These are phyloP conservation scores for Pterocarpus macrocarpus DNA, from an alignment of 306 rosid genomes.

Conservation along the genomic window DNA sequence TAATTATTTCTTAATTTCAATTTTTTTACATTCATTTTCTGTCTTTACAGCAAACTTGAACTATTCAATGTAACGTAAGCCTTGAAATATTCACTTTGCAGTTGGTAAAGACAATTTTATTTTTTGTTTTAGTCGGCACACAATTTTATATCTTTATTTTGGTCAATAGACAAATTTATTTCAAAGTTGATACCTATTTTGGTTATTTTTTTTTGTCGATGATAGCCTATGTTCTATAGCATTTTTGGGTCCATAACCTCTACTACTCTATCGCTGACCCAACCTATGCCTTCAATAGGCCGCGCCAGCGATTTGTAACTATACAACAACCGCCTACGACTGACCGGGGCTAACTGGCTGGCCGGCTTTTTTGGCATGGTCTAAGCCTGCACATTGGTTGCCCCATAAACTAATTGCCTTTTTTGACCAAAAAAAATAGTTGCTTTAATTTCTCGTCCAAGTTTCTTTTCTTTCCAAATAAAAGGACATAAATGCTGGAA, in stretches of 20 bases:
- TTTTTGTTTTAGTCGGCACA: no score
- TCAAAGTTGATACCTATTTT: no score
- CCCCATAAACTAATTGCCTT: not conserved
- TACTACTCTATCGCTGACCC: no score
- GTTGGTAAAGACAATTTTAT: not conserved
- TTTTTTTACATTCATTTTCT: not conserved
- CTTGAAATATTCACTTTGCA: not conserved
- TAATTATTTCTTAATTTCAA: not conserved
- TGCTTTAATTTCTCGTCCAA: not conserved
- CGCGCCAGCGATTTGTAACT: not conserved
- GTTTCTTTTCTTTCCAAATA: not conserved
- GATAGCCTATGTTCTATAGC: no score
- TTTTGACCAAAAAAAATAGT: no score
- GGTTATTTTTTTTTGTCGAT: no score
- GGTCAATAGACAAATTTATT: no score
- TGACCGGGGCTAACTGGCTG: not conserved
- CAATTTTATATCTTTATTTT: not conserved
- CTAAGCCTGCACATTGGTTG: not conserved
- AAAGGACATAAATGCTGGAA: not conserved
- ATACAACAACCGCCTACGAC: not conserved
- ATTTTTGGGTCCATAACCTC: no score
- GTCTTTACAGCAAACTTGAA: not conserved
- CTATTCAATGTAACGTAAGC: not conserved
- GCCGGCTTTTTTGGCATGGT: not conserved
- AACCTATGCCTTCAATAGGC: not conserved